phyloP scores from a whole-genome alignment of 2,329 filamentous ascomycete genomes.

The Cytospora piceae region DNA sequence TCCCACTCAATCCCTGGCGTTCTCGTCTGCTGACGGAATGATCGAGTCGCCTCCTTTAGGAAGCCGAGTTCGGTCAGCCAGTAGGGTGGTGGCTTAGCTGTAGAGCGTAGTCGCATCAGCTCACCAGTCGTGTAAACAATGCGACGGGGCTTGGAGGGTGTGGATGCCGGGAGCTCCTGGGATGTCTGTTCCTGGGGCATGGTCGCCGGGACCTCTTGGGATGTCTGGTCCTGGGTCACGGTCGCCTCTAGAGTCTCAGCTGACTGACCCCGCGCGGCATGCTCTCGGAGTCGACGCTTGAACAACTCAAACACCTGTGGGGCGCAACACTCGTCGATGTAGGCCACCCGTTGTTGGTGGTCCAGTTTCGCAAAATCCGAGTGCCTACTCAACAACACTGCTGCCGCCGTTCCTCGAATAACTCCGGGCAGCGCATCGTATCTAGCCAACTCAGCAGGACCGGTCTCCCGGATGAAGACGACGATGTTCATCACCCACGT shows the following conservation, averaged over 20 bases:
- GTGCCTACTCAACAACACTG: constrained; percentile 7
- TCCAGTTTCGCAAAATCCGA: not conserved
- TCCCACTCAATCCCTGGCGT: not conserved
- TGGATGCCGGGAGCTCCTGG: not conserved
- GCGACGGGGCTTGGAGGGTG: not conserved
- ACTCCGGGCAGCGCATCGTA: constrained; percentile 4
- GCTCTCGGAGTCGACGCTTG: constrained; percentile 4
- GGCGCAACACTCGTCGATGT: not conserved
- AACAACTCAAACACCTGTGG: constrained; percentile 5
- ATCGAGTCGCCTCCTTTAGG: not conserved
- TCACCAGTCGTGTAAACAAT: constrained; percentile 4
- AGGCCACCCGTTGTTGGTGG: not conserved
- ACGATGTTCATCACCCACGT: constrained; percentile 11
- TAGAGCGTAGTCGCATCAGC: constrained; percentile 7
- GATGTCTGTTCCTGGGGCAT: not conserved
- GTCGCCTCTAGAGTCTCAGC: too few species aligned
- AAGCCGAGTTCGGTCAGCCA: constrained; percentile 14
- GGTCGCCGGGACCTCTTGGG: not conserved
- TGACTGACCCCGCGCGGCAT: not conserved
- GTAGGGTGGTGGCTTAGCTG: not conserved
- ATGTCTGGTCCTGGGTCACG: not conserved
- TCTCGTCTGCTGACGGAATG: not conserved
- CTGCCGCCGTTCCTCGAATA: constrained; percentile 13
- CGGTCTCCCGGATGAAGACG: not conserved
- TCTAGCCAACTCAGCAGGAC: not conserved